phyloP scores from a whole-genome alignment of 148 eudicot species.

The Camellia granthamiana region DNA sequence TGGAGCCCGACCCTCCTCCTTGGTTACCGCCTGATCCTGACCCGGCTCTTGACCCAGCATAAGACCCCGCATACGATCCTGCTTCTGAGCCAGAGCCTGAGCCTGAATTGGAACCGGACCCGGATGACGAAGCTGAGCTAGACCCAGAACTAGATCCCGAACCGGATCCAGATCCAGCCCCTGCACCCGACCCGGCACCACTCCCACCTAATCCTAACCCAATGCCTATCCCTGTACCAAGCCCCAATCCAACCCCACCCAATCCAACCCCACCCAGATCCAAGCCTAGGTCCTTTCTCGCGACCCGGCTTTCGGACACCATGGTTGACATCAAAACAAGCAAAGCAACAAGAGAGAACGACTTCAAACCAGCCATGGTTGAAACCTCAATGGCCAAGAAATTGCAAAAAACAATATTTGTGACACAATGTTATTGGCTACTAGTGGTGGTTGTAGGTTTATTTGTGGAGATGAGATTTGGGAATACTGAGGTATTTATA shows the following conservation, averaged over 20 bases:
- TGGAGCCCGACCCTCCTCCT: slow-evolving; percentile 8
- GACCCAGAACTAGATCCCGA: slow-evolving; percentile 41
- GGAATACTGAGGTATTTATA: background rate
- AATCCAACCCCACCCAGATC: slow-evolving; percentile 23
- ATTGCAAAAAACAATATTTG: background rate
- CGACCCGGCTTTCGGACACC: slow-evolving; percentile 20
- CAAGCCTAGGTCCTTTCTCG: slow-evolving; percentile 26
- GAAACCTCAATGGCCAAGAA: background rate
- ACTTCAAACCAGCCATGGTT: slow-evolving; percentile 16
- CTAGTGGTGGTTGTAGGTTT: background rate
- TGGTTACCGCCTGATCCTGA: slow-evolving; percentile 16
- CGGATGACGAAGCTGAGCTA: slow-evolving; percentile 31
- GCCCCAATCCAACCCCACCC: slow-evolving; percentile 20
- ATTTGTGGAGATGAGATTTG: background rate
- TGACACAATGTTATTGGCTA: background rate
- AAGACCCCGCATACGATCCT: slow-evolving; percentile 60
- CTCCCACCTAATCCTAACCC: slow-evolving; percentile 18
- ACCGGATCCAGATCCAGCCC: slow-evolving; percentile 28
- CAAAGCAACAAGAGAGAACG: slow-evolving; percentile 19
- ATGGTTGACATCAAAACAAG: slow-evolving; percentile 3
- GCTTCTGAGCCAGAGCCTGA: slow-evolving; percentile 50
- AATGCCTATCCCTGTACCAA: slow-evolving; percentile 24
- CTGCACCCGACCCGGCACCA: slow-evolving; percentile 18
- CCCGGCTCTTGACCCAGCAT: slow-evolving; percentile 58
- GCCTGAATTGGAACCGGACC: slow-evolving; percentile 26